Conservation (phyloP, 2,329 filamentous ascomycete genomes). For the Verticillium albo-atrum region DNA sequence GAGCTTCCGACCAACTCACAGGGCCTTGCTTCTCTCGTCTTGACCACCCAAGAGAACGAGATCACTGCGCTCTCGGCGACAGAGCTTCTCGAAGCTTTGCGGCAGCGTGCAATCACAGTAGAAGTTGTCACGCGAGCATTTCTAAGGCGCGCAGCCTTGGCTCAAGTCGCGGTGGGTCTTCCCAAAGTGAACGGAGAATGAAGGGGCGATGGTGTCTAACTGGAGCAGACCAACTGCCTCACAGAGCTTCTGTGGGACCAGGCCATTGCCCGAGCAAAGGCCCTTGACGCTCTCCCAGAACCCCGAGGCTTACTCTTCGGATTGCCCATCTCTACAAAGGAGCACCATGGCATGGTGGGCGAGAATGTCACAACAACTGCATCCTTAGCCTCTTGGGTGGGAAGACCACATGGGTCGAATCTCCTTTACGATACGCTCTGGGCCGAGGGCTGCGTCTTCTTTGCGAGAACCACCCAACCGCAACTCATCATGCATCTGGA, state of each 20-base stretch:
- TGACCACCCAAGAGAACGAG: constrained; percentile 27
- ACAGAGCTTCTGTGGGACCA: constrained; percentile 36
- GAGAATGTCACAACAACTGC: constrained; percentile 28
- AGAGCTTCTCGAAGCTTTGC: constrained; percentile 22
- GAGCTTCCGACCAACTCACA: constrained; percentile 16
- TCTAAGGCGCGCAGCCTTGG: constrained; percentile 43
- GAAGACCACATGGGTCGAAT: constrained; percentile 24
- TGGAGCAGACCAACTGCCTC: constrained; percentile 26
- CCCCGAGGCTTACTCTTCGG: constrained; percentile 34
- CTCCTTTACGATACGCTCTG: constrained; percentile 23
- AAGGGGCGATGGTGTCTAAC: constrained; percentile 9
- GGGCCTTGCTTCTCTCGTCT: constrained; percentile 15
- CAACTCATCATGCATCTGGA: constrained; percentile 32
- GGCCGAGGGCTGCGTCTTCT: constrained; percentile 28
- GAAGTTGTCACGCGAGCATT: constrained; percentile 31
- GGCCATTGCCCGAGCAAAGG: constrained; percentile 25
- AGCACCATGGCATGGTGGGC: constrained; percentile 13
- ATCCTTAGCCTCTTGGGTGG: constrained; percentile 22
- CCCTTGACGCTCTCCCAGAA: constrained; percentile 26
- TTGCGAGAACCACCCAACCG: constrained; percentile 36
- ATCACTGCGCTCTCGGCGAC: constrained; percentile 30
- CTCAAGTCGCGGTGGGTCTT: constrained; percentile 21
- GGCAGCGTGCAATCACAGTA: constrained; percentile 22
- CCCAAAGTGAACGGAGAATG: constrained; percentile 12
- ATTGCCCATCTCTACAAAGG: constrained; percentile 18